Evolutionary conservation across 352 stramenopile species (phyloP).

Genomic region (Thalassiosira livingstoniorum): DNA sequence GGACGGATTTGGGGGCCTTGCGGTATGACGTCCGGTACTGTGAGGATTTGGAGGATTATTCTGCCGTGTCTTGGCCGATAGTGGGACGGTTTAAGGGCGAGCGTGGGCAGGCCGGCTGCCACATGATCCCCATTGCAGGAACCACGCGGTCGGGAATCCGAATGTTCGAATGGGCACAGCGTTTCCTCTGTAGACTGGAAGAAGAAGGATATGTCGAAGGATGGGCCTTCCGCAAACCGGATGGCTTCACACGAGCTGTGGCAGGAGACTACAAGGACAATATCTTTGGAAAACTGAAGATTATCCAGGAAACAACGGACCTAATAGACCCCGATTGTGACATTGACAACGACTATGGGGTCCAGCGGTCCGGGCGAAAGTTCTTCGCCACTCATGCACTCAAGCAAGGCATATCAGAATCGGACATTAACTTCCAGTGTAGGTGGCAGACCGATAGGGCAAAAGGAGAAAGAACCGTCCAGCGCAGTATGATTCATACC

Average conservation of each 20-base stretch:
- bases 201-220: too few species aligned
- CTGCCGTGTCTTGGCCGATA: constrained; percentile 2
- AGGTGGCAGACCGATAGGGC: constrained; percentile 31
- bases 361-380: constrained; percentile 12
- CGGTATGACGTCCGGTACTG: constrained; percentile 22
- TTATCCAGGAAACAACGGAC: constrained; percentile 27
- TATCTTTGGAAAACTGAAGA: constrained; percentile 28
- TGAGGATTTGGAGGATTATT: constrained; percentile 10
- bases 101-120: background rate
- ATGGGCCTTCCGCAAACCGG: background rate
- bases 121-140: constrained; percentile 15
- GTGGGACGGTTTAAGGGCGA: constrained; percentile 10
- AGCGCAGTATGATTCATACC: constrained; percentile 17
- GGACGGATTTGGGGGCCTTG: constrained; percentile 22
- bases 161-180: too few species aligned
- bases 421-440: constrained; percentile 37
- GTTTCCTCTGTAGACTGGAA: too few species aligned
- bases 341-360: constrained; percentile 39
- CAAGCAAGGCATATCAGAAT: constrained; percentile 16
- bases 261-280: constrained; percentile 9
- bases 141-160: too few species aligned
- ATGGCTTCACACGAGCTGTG: background rate
- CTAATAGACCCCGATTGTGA: constrained; percentile 27
- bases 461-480: background rate
- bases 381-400: constrained; percentile 32